These are phyloP conservation scores for Hyaloscypha finlandica DNA, from an alignment of 495 filamentous ascomycete genomes.

Conservation along the genomic window DNA sequence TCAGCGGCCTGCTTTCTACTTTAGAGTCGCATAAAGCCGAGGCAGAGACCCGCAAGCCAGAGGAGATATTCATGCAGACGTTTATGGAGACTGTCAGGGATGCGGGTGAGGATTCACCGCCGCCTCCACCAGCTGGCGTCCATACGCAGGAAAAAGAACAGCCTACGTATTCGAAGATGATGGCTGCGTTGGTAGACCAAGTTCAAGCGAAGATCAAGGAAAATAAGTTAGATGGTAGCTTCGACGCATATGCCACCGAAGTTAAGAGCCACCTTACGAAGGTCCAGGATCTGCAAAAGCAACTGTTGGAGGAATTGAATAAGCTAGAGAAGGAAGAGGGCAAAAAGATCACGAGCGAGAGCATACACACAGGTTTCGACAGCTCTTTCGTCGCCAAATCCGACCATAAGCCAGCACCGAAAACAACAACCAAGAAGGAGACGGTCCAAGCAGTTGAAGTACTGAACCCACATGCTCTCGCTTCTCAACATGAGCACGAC, in stretches of 20 bases:
- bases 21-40: constrained; percentile 69
- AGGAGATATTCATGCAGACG: constrained; percentile 81
- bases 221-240: constrained; percentile 60
- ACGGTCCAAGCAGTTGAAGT: constrained; percentile 67
- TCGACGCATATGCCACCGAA: constrained; percentile 72
- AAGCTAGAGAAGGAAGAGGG: constrained; percentile 85
- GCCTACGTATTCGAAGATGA: constrained; percentile 93
- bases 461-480: constrained; percentile 65
- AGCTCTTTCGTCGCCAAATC: constrained; percentile 74
- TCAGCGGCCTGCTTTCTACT: constrained; percentile 71
- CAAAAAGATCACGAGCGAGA: constrained; percentile 91
- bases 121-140: constrained; percentile 71
- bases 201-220: constrained; percentile 88
- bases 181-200: constrained; percentile 87
- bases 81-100: constrained; percentile 76
- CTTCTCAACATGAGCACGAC: constrained; percentile 10
- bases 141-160: constrained; percentile 72
- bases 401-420: constrained; percentile 29
- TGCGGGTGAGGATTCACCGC: constrained; percentile 72
- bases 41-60: constrained; percentile 62
- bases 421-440: constrained; percentile 41
- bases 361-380: constrained; percentile 90
- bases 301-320: constrained; percentile 70
- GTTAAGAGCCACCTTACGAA: constrained; percentile 74
- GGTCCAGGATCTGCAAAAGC: constrained; percentile 73